Evolutionary conservation across 768 basidiomycete genomes (phyloP).

Genomic region (Calocybe indica): DNA sequence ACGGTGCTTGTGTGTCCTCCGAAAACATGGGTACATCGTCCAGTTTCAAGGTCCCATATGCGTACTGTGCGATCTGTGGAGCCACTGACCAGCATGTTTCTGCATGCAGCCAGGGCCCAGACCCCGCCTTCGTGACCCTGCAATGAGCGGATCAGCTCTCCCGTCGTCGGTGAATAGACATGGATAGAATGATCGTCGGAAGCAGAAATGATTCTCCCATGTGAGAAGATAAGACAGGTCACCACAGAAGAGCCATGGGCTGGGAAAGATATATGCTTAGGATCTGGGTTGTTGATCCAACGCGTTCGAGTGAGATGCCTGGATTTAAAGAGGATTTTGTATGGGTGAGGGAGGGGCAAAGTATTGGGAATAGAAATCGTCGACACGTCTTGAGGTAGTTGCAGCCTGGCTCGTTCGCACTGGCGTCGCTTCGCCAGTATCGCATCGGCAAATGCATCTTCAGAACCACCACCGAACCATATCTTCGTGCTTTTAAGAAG

Average conservation of each 20-base stretch:
- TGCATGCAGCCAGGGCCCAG: constrained; percentile 91
- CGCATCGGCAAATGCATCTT: constrained; percentile 71
- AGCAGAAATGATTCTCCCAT: constrained; percentile 91
- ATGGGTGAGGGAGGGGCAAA: constrained; percentile 69
- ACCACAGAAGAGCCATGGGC: constrained; percentile 90
- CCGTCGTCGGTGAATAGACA: constrained; percentile 85
- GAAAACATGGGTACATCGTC: constrained; percentile 87
- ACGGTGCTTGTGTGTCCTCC: constrained; percentile 97
- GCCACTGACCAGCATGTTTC: constrained; percentile 84
- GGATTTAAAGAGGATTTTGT: constrained; percentile 91
- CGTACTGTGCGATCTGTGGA: constrained; percentile 92
- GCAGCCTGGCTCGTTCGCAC: constrained; percentile 22
- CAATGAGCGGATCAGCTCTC: constrained; percentile 65
- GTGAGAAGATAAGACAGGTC: constrained; percentile 93
- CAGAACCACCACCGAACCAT: constrained; percentile 86
- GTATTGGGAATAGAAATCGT: constrained; percentile 18
- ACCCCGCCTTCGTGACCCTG: constrained; percentile 94
- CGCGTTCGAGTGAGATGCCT: constrained; percentile 73
- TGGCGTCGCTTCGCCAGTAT: constrained; percentile 58
- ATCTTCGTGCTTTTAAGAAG: constrained; percentile 77
- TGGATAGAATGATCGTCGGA: constrained; percentile 97
- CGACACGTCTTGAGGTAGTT: not conserved
- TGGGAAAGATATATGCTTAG: constrained; percentile 75
- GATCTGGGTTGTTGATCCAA: constrained; percentile 72
- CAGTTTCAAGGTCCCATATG: constrained; percentile 81